These are phyloP conservation scores for Trapa incisa DNA, from an alignment of 345 rosid species.

Conservation along the genomic window DNA sequence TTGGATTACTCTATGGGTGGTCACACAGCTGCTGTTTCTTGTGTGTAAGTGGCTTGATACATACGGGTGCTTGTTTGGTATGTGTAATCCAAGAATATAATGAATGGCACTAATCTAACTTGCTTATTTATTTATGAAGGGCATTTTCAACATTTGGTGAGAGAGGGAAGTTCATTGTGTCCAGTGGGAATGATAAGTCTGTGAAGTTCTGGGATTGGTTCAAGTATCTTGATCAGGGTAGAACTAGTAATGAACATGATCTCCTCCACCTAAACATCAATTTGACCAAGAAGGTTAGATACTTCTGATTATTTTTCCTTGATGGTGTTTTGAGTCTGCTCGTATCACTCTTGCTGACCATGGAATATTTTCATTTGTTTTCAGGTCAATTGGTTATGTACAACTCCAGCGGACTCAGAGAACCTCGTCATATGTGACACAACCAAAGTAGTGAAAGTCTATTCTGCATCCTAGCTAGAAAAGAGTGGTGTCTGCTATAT, in stretches of 20 bases:
- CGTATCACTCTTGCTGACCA: not conserved
- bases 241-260: slow-evolving; percentile 19
- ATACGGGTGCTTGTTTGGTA: not conserved
- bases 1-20: slow-evolving; percentile 77
- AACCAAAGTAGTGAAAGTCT: slow-evolving; percentile 74
- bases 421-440: slow-evolving; percentile 88
- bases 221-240: slow-evolving; percentile 27
- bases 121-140: slow-evolving; percentile 3
- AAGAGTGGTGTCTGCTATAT: not conserved
- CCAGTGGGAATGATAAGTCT: slow-evolving; percentile 82
- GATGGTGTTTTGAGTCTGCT: not conserved
- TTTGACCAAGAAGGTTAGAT: slow-evolving; percentile 53
- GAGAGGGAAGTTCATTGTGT: slow-evolving; percentile 57
- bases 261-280: slow-evolving; percentile 40
- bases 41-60: slow-evolving; percentile 23
- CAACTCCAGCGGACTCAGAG: slow-evolving; percentile 57
- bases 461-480: slow-evolving; percentile 18
- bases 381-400: slow-evolving; percentile 97
- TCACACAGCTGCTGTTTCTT: slow-evolving; percentile 75
- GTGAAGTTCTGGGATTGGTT: slow-evolving; percentile 71
- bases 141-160: slow-evolving; percentile 64
- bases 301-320: not conserved
- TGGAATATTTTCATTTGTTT: not conserved
- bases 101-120: not conserved
- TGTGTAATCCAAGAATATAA: not conserved